phyloP scores from a whole-genome alignment of 192 early-diverging fungal species.

The Pecoramyces ruminantium region DNA sequence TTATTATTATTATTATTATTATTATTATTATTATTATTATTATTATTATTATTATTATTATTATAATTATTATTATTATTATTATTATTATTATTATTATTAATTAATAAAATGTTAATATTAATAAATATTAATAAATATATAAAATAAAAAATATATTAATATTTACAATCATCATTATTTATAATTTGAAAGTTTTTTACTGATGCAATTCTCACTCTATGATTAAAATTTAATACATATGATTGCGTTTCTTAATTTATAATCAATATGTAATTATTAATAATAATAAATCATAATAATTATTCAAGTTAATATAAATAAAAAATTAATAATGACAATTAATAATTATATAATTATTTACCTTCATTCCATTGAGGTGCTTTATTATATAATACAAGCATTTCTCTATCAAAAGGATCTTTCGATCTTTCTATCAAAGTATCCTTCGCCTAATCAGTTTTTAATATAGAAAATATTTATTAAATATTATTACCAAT shows the following conservation, averaged over 20 bases:
- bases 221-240: constrained; percentile 83
- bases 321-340: too few relatives aligned
- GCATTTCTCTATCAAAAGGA: constrained; percentile 37
- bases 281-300: too few relatives aligned
- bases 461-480: too few relatives aligned
- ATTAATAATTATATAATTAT: too few relatives aligned
- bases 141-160: not conserved
- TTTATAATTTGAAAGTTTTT: constrained; percentile 97
- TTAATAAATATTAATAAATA: not conserved
- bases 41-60: too few relatives aligned
- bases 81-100: too few relatives aligned
- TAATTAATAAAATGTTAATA: too few relatives aligned
- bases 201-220: constrained; percentile 75
- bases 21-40: too few relatives aligned
- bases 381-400: constrained; percentile 71
- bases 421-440: constrained; percentile 35
- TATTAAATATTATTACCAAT: too few relatives aligned
- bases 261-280: not conserved
- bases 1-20: too few relatives aligned
- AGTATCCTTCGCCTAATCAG: constrained; percentile 38
- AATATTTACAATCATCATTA: constrained; percentile 61
- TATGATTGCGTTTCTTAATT: constrained; percentile 62
- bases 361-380: constrained; percentile 86
- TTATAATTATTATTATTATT: too few relatives aligned
- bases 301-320: too few relatives aligned